These are phyloP conservation scores for Penicillium verrucosum DNA, from an alignment of 2,329 filamentous ascomycete species.

Conservation along the genomic window DNA sequence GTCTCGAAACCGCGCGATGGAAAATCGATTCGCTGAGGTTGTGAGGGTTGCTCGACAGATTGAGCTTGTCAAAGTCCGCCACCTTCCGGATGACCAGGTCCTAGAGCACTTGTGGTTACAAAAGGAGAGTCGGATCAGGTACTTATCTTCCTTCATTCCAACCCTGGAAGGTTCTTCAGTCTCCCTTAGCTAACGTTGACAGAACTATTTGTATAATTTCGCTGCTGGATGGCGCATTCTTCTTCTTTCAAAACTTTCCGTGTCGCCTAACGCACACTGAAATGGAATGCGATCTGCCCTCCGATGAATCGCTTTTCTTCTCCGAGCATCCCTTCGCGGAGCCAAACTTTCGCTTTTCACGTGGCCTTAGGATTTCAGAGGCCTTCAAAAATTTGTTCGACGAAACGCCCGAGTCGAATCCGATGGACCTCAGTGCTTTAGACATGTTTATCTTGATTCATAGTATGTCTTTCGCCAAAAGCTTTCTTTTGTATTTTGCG, in stretches of 20 bases:
- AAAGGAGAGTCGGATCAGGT: conserved; percentile 46
- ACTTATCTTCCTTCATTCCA: background rate
- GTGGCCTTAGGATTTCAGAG: conserved; percentile 37
- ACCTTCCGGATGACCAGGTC: conserved; percentile 37
- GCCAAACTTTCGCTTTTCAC: conserved; percentile 37
- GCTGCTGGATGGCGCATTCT: conserved; percentile 45
- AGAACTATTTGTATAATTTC: conserved; percentile 43
- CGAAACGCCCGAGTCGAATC: conserved; percentile 16
- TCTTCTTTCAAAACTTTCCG: conserved; percentile 47
- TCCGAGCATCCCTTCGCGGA: conserved; percentile 44
- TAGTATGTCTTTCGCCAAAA: conserved; percentile 25
- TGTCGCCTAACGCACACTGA: conserved; percentile 41
- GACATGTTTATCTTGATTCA: conserved; percentile 47
- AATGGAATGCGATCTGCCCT: conserved; percentile 45
- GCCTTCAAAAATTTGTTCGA: conserved; percentile 43
- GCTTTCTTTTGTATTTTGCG: background rate
- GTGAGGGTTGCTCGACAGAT: conserved; percentile 44
- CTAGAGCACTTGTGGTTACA: conserved; percentile 44
- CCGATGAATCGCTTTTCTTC: conserved; percentile 40
- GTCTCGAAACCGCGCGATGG: conserved; percentile 42
- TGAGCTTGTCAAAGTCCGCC: conserved; percentile 37
- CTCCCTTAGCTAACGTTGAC: conserved; percentile 6
- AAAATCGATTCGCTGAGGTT: conserved; percentile 43
- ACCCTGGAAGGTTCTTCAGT: background rate
- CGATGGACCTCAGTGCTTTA: conserved; percentile 32